Base-by-base conservation (phyloP, 2,329 filamentous ascomycete species). In the Penicillium frequentans region DNA sequence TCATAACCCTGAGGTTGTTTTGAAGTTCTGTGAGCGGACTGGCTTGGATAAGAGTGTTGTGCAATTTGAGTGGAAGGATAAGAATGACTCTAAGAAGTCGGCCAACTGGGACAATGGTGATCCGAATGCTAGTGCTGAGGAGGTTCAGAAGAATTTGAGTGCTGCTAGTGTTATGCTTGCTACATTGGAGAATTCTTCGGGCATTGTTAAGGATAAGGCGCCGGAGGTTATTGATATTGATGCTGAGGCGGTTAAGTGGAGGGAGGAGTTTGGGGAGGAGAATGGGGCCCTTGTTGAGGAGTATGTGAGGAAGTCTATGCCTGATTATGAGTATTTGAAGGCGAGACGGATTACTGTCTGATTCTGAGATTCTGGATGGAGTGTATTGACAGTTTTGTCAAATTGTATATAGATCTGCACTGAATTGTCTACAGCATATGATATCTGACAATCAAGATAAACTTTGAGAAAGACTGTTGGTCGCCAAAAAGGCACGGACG, bases 291-390 rank as follows among this genome's bases (percentile, higher is more conserved):
- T 63, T 19, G 35, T 75, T 23, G 66, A 70, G 53, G 58, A 63
- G 48, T 57, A 58, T 26, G 71, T 74, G 10, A 24, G 59, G 37
- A 64, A 65, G 29, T 69, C 74, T 1, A 75, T 77, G 73, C 64
- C 68, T 19, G 73, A 77, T 52, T 78, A 78, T 63, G 71, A 74
- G 57, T 77, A 71, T 58, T 53, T 78, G 52, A 70, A 64, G 58
- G 68, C 59, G 7, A 51, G 61, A 16, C 55, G 64, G 2, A 44
- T 70, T 23, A 62, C 33, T 26, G 58, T 54, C 23, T 42, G n/a
- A 39, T 39, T 10, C 9, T 39, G 16, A 42, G 19, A 11, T 42
- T 42, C 7, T 2, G 19, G 11, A 13, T 42, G 33, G 31, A 33
- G 5, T 39, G n/a, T 9, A 19, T 7, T n/a, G 35, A 39, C n/a